Conservation (phyloP, 306 rosid species). For the Dalbergia cultrata region DNA sequence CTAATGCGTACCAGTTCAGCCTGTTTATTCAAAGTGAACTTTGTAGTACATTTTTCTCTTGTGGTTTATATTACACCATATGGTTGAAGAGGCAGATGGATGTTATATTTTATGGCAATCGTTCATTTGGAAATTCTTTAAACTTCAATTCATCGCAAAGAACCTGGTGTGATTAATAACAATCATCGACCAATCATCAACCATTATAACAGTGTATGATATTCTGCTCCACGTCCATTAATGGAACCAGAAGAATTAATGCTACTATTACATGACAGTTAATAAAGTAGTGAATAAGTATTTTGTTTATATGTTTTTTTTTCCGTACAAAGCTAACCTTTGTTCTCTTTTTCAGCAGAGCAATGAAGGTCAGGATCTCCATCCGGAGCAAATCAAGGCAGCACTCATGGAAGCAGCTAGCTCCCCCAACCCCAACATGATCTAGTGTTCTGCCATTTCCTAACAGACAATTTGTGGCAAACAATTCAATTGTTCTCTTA, state of each 20-base stretch:
- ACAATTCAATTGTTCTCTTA: slow-evolving; percentile 10
- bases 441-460: slow-evolving; percentile 33
- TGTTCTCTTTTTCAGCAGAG: slow-evolving; percentile 59
- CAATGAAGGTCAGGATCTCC: slow-evolving; percentile 68
- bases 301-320: background rate
- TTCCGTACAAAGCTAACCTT: background rate
- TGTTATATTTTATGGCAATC: background rate
- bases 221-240: background rate
- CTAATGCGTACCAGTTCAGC: background rate
- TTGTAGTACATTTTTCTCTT: background rate
- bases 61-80: background rate
- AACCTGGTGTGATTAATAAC: background rate
- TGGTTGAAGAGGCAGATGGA: no score
- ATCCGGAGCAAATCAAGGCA: slow-evolving; percentile 72
- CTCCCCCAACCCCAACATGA: slow-evolving; percentile 56
- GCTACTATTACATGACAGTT: background rate
- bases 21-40: background rate
- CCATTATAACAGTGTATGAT: background rate
- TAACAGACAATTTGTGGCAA: background rate
- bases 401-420: slow-evolving; percentile 74
- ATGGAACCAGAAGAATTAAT: background rate
- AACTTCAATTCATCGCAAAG: background rate
- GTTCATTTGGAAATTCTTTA: background rate
- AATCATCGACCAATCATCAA: background rate
- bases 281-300: no score